phyloP scores from a whole-genome alignment of 2,329 filamentous ascomycete genomes.

The Cordyceps tenuipes region DNA sequence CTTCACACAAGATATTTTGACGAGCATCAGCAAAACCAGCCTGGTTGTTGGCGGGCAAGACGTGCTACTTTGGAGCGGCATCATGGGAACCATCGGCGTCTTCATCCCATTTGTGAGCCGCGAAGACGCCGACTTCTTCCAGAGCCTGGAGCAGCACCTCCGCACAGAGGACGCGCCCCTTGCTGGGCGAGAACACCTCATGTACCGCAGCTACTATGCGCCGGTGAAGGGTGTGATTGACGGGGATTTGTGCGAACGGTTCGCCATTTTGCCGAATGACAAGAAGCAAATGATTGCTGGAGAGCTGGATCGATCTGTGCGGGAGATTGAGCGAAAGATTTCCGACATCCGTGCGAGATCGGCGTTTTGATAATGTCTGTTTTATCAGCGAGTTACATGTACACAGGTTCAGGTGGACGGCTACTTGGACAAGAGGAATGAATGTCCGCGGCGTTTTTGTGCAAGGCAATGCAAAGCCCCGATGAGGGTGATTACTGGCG shows the following conservation, averaged over 20 bases:
- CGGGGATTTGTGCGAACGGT: slow-evolving; percentile 91
- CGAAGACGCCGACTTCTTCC: slow-evolving; percentile 97
- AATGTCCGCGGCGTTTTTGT: slow-evolving; percentile 23
- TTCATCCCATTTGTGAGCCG: slow-evolving; percentile 85
- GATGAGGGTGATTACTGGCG: not conserved
- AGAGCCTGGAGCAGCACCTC: slow-evolving; percentile 82
- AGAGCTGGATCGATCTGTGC: slow-evolving; percentile 80
- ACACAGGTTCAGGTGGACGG: slow-evolving; percentile 19
- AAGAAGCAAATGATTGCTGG: slow-evolving; percentile 93
- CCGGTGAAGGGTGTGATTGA: slow-evolving; percentile 96
- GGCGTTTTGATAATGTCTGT: slow-evolving; percentile 39
- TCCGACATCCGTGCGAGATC: slow-evolving; percentile 49
- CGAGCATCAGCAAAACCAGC: slow-evolving; percentile 78
- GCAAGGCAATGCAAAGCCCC: slow-evolving; percentile 15
- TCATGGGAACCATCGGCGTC: slow-evolving; percentile 90
- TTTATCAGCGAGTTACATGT: slow-evolving; percentile 15
- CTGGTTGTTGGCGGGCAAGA: slow-evolving; percentile 88
- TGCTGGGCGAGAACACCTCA: slow-evolving; percentile 87
- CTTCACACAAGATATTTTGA: slow-evolving; percentile 87
- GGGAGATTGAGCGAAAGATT: slow-evolving; percentile 95
- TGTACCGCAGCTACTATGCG: slow-evolving; percentile 91
- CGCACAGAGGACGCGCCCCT: slow-evolving; percentile 79
- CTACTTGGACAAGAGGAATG: slow-evolving; percentile 17
- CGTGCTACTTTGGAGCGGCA: slow-evolving; percentile 83
- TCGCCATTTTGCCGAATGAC: slow-evolving; percentile 71